Evolutionary conservation across 345 rosid species (phyloP).

Genomic region (Eucalyptus melliodora): DNA sequence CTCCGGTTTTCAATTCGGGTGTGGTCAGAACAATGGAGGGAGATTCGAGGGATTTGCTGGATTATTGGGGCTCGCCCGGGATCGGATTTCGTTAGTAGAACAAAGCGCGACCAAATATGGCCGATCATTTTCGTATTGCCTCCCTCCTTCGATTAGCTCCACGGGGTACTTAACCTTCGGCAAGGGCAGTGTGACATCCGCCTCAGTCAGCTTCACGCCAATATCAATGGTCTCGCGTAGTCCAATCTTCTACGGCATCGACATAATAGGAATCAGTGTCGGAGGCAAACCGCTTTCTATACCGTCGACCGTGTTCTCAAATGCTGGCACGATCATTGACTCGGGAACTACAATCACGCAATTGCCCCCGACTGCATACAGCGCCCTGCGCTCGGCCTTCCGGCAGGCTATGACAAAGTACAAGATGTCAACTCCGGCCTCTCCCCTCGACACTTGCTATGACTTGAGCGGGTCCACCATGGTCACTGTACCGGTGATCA

Average conservation of each 20-base stretch:
- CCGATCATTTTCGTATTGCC: slow-evolving; percentile 13
- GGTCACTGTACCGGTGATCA: not conserved
- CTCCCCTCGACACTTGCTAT: not conserved
- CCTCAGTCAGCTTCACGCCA: not conserved
- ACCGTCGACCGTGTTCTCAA: not conserved
- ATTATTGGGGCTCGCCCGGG: slow-evolving; percentile 4
- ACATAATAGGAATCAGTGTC: not conserved
- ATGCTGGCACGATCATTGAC: not conserved
- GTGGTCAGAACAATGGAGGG: not conserved
- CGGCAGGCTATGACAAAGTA: not conserved
- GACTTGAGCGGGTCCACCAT: not conserved
- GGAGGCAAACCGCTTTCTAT: not conserved
- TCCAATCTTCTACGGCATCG: not conserved
- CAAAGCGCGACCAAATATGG: not conserved
- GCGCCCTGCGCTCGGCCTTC: not conserved
- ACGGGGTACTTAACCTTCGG: slow-evolving; percentile 6
- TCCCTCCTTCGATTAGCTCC: not conserved
- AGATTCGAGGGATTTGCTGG: not conserved
- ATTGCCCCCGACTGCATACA: not conserved
- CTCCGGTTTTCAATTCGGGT: slow-evolving; percentile 2
- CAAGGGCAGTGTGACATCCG: not conserved
- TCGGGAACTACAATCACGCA: not conserved
- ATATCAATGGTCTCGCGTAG: not conserved
- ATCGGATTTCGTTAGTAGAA: not conserved
- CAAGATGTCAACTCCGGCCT: not conserved